phyloP scores from a whole-genome alignment of 441 rosid species.

The Pelargonium myrrhifolium region DNA sequence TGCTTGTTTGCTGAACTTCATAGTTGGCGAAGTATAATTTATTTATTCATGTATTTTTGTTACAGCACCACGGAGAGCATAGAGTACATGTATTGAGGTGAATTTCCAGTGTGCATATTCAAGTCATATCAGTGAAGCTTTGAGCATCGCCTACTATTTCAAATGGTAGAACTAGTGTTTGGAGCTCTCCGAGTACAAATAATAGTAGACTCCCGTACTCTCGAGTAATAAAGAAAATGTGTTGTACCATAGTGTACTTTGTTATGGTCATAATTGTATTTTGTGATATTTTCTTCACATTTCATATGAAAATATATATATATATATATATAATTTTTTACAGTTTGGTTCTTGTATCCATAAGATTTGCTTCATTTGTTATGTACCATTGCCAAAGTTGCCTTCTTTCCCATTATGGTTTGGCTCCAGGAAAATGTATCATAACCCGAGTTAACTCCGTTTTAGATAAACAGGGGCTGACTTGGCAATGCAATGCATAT shows the following conservation, averaged over 20 bases:
- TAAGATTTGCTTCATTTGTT: no score
- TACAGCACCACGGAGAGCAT: conserved; percentile 18
- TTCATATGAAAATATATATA: background rate
- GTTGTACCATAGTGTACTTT: conserved; percentile 12
- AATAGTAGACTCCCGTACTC: no score
- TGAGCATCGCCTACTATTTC: background rate
- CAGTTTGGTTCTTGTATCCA: no score
- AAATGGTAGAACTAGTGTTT: background rate
- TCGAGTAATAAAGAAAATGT: background rate
- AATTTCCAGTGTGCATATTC: background rate
- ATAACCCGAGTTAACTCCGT: no score
- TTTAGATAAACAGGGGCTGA: no score
- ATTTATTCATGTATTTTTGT: background rate
- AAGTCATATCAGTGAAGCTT: background rate
- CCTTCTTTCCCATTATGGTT: no score
- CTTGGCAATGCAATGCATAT: no score
- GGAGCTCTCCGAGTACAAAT: background rate
- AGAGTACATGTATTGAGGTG: no score
- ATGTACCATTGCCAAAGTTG: no score
- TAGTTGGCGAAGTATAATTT: no score
- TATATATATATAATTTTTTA: background rate
- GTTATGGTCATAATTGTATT: background rate
- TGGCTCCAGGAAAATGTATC: no score
- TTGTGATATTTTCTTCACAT: background rate
- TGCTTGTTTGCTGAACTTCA: background rate